Base-by-base conservation (phyloP, 169 alveolate species). In the Eimeria falciformis region DNA sequence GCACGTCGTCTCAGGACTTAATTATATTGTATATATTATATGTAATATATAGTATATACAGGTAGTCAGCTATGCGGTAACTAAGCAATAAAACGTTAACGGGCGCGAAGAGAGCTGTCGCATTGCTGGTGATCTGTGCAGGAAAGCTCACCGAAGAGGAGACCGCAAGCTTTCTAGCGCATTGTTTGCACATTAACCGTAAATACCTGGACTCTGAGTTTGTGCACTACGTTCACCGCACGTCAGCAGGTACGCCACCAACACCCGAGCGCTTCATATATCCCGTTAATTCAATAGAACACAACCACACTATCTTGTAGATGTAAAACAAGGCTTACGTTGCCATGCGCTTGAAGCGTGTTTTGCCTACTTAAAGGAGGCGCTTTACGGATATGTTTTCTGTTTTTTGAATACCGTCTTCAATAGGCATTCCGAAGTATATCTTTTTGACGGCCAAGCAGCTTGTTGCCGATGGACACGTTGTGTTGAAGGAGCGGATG, bases 191-290 rank as follows among this genome's bases (percentile, higher is more conserved):
- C 56, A 79, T 92, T 5, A 81, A 79, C 66, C 84, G 83, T 56
- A 93, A 92, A 47, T 92, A 87, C 62, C 81, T 95, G 56, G 86
- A 93, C 33, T 69, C 87, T 43, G 95, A 85, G 27, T 68, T 95
- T 7, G 95, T 95, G 87, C 94, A 94, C 29, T 95, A 95, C 81
- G 96, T 95, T 18, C 96, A 95, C 33, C 92, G 96, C 53, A 94
- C 89, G n/a, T 93, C 96, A 50, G 95, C 95, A 55, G 96, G 96
- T 55, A 23, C 69, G 46, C 33, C n/a, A 53, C 17, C 17, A 53
- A 53, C n/a, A 12, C n/a, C 25, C 25, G 3, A 53, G 65, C 9
- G 40, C 65, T 53, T 53, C n/a, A 21, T 53, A 1, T 12, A 53
- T 53, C 25, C 65, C 65, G 25, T 21, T 53, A 53, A 53, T 53